These are phyloP conservation scores for Fistulinella prunicolor DNA, from an alignment of 768 basidiomycete genomes.

Conservation along the genomic window DNA sequence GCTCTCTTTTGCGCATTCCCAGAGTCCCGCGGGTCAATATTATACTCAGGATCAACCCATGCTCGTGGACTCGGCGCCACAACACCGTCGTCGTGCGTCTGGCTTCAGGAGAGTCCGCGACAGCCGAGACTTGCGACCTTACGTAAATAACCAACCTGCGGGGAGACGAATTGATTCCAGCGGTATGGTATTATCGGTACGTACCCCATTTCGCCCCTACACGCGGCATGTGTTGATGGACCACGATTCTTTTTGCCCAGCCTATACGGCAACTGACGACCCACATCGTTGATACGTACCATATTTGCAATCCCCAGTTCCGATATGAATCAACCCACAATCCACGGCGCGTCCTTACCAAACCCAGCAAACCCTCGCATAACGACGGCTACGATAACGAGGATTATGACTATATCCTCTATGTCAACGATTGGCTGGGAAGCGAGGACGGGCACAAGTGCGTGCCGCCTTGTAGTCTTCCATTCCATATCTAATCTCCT, in stretches of 20 bases:
- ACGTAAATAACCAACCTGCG: conserved; percentile 55
- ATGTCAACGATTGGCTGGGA: conserved; percentile 97
- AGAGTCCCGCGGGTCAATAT: conserved; percentile 50
- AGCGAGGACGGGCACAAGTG: conserved; percentile 94
- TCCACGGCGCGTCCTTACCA: conserved; percentile 93
- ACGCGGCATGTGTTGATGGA: conserved; percentile 6
- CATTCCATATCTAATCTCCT: conserved; percentile 10
- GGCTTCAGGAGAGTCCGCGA: conserved; percentile 82
- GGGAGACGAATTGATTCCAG: conserved; percentile 77
- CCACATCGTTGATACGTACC: conserved; percentile 85
- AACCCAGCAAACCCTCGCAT: conserved; percentile 92
- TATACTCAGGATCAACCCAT: conserved; percentile 67
- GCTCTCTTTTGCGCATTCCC: conserved; percentile 59
- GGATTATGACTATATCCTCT: conserved; percentile 98
- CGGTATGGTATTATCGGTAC: conserved; percentile 78
- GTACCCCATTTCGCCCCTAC: conserved; percentile 30
- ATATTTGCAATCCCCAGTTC: conserved; percentile 92
- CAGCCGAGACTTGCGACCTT: conserved; percentile 73
- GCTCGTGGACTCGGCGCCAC: conserved; percentile 59
- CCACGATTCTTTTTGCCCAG: conserved; percentile 29
- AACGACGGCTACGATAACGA: conserved; percentile 99
- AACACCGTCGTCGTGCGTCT: conserved; percentile 62
- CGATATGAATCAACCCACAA: conserved; percentile 94
- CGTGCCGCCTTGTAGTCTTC: conserved; percentile 29
- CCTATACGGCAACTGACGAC: conserved; percentile 74